Conservation (phyloP, 495 filamentous ascomycete species). For the Trichoderma orchidacearum region DNA sequence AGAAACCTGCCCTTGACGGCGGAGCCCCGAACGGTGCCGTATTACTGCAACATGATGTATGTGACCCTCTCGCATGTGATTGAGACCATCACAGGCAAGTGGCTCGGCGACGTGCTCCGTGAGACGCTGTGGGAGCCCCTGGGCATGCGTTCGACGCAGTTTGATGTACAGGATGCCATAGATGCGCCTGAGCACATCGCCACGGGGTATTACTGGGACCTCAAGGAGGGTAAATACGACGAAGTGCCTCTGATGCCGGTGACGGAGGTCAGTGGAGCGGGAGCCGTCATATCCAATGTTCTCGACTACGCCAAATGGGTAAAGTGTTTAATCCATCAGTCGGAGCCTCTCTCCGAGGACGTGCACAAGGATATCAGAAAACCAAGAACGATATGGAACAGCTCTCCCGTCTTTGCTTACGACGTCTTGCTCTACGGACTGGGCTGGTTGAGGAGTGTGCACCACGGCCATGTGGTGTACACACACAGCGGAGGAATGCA, state of each 20-base stretch:
- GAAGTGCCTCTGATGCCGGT: constrained; percentile 9
- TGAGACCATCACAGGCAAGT: constrained; percentile 23
- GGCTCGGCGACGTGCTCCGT: constrained; percentile 28
- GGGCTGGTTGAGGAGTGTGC: constrained; percentile 28
- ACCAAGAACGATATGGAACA: constrained; percentile 17
- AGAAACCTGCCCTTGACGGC: constrained; percentile 26
- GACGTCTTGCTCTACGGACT: constrained; percentile 24
- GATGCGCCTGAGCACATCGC: constrained; percentile 9
- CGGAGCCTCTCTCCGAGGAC: constrained; percentile 16
- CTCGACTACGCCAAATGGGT: constrained; percentile 40
- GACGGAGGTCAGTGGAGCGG: constrained; percentile 29
- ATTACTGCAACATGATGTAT: constrained; percentile 43
- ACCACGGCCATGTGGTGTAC: constrained; percentile 27
- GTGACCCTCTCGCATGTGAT: constrained; percentile 27
- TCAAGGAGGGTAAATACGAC: constrained; percentile 1
- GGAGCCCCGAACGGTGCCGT: constrained; percentile 24
- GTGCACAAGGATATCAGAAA: constrained; percentile 23
- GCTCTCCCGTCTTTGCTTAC: constrained; percentile 6
- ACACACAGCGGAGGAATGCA: constrained; percentile 31
- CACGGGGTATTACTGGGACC: constrained; percentile 18
- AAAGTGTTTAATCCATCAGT: constrained; percentile 12
- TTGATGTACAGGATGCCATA: constrained; percentile 22
- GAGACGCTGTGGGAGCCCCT: constrained; percentile 32
- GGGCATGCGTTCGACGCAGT: constrained; percentile 36
- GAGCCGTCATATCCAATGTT: constrained; percentile 34